Evolutionary conservation across 1,139 yeast genomes (phyloP), one percentile per base, ranked within the genome.

Genomic region (Geotrichum phurueaensis): DNA sequence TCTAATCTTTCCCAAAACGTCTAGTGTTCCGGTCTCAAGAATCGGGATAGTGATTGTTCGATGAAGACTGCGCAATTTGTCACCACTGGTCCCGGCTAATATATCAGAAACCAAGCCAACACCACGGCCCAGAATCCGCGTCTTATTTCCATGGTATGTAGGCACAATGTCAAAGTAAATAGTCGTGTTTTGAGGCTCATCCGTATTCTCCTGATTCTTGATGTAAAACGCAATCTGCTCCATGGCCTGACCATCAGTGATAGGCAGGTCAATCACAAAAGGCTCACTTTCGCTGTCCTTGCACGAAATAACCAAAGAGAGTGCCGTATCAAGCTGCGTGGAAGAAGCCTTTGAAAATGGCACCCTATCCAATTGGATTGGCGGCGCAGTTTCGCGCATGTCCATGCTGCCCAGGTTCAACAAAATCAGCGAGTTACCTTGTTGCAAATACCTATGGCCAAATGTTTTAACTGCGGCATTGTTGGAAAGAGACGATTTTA

Each of bases 331-430:
- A 53, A 91, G 78, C 71, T 89, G 95, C 0, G 96, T 88, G 25
- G 87, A 81, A 63, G 87, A 88, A 1, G 88, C 85, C 67, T 86
- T 86, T 0, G 92, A 81, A 61, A 87, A 78, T 7, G 95, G 89
- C 18, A 89, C 88, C 56, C 84, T 81, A 66, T 88, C 86, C 61
- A 92, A 79, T 59, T 86, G 84, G 33, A 92, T 81, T 0, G 96
- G 90, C 13, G 81, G 80, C 2, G 76, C 73, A 12, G 73, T 71
- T 63, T 83, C 84, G 58, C 97, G 78, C 54, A 84, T 76, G 69
- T 92, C 97, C 7, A 96, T 87, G 0, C 96, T 86, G 0, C 98
- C 98, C 62, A 92, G 77, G 0, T 97, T 90, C 53, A 92, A 82
- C 63, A 92, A 76, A 22, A 92, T 78, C 69, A 92, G 75, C 67